Evolutionary conservation across 441 rosid genomes (phyloP), one percentile per base, ranked within the genome.

Genomic region (Francoa sonchifolia): DNA sequence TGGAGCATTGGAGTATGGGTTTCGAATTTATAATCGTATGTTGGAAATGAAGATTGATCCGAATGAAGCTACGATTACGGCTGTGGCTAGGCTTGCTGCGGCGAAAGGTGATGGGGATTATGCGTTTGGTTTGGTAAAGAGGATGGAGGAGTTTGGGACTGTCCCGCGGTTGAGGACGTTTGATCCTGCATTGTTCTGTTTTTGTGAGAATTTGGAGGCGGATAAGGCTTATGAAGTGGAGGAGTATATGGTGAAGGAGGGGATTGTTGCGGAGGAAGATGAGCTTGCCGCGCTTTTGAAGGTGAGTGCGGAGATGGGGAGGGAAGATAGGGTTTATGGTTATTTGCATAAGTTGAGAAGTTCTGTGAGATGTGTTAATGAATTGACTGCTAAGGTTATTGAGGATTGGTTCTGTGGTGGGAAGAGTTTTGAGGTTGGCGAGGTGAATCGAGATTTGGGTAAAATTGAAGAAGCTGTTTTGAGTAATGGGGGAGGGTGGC

Each of bases 401-500:
- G 72, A 69, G 65, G 68, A 53, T 47, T 80, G 97, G 84, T 87
- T 82, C 44, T 3, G 17, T 31, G 48, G 66, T 31, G 57, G 51
- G 22, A 54, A 50, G 54, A 66, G 63, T 31, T 44, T 57, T 28
- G 71, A 61, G 28, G 44, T 44, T 19, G 27, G 48, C 2, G 44
- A 41, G 7, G 46, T 7, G 22, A 19, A 28, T 33, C 39, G 31
- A 4, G 56, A 34, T 11, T 33, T 30, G 20, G 30, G 35, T 13
- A 23, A 19, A 20, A 12, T 51, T 31, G 44, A 18, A 25, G 33
- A 58, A 20, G 63, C 64, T 11, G 49, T 65, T 61, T 42, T 44
- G 33, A 77, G 57, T 59, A 86, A 79, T 50, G 94, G 90, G 1
- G 85, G 88, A 2, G 94, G 96, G 42, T 82, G 88, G 92, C 94